Base-by-base conservation (phyloP, 345 rosid genomes). In the Erysimum cheiranthoides region DNA sequence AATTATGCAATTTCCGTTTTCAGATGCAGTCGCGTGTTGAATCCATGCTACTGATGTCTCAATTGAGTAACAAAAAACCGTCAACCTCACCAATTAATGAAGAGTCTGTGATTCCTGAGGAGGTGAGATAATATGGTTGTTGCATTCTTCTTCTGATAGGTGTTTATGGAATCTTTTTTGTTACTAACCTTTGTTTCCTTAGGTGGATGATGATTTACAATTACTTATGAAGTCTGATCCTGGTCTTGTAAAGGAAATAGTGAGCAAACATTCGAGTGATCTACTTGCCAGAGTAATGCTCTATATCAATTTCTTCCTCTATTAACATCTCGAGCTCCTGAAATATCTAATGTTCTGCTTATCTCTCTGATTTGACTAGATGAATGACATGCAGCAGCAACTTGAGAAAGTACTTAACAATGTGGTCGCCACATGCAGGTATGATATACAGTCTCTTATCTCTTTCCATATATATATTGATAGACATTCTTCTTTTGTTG, bases 371-470 rank as follows among this genome's bases (percentile, higher is more conserved):
- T 66, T 72, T 72, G 32, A 71, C 25, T 64, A 65, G 77, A 42
- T 78, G 43, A 25, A 10, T 73, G 32, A 71, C 16, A 78, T 40
- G 69, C 62, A 66, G 68, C 73, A 58, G 61, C 67, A 77, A 31
- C 40, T 77, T 66, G 72, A 77, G 81, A 65, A 57, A 32, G 2
- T 77, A 6, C 73, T 71, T 71, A 57, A 71, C 68, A 39, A 49
- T 66, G 76, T 58, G 61, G 76, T 62, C 54, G 34, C 63, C 53
- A 49, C 77, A 4, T 78, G 73, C 77, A 60, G 77, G 81, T 73
- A 51, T 47, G 28, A 10, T 51, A 10, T 25, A 39, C 13, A 54
- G 18, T 35, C 21, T 35, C 25, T 51, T 40, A 25, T 9, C 68
- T 50, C 7, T 39, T 11, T n/a, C 17, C 2, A 34, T 10, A 25